Conservation (phyloP, 345 rosid genomes). For the Gossypium arboreum region DNA sequence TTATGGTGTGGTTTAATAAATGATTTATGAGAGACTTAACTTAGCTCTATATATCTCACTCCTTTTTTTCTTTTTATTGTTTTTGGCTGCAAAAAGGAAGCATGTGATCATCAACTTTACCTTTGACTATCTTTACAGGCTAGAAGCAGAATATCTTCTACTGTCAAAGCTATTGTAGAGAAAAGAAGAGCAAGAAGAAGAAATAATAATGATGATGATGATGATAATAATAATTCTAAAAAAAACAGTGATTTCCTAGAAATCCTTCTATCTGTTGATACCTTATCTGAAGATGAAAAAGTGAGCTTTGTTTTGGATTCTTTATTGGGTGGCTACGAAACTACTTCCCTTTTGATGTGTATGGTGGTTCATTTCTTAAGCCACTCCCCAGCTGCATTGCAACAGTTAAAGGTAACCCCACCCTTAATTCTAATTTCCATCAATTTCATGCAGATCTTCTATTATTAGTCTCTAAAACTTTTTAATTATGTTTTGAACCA, state of each 20-base stretch:
- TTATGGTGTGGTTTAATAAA: neutral
- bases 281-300: constrained; percentile 58
- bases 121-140: constrained; percentile 48
- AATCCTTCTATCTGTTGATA: constrained; percentile 37
- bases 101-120: constrained; percentile 32
- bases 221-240: neutral
- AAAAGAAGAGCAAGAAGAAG: constrained; percentile 27
- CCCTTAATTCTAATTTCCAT: neutral
- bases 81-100: constrained; percentile 24
- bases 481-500: neutral
- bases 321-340: constrained; percentile 60
- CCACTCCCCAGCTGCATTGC: constrained; percentile 32
- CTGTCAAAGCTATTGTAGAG: constrained; percentile 50
- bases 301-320: constrained; percentile 53
- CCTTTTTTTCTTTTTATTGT: neutral
- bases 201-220: neutral
- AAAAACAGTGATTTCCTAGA: constrained; percentile 38
- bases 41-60: neutral
- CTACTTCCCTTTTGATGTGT: constrained; percentile 47
- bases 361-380: constrained; percentile 43
- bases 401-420: constrained; percentile 39
- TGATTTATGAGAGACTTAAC: neutral
- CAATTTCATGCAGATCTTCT: neutral
- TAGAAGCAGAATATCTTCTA: constrained; percentile 45
- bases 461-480: neutral